Base-by-base conservation (phyloP, 2,329 filamentous ascomycete species). In the Metarhizium brunneum region DNA sequence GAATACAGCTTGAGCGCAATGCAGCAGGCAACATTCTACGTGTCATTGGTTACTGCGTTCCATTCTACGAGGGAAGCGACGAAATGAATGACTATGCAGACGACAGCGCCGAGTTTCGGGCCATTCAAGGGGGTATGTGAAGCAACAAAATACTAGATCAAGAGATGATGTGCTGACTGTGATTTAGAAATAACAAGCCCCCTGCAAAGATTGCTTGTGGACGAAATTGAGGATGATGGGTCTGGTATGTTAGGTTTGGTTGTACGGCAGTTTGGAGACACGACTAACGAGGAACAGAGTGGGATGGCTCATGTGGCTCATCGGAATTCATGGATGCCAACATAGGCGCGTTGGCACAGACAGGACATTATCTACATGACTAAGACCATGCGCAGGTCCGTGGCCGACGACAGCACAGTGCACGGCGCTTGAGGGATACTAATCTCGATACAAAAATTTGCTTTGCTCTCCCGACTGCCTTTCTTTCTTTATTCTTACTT, bases 201-300 rank as follows among this genome's bases (percentile, higher is more conserved):
- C n/a, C 74, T 88, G 62, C 73, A 73, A 42, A 72, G 71, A 50
- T 68, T 86, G n/a, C 72, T 80, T 47, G 74, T 82, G 16, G 80
- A 83, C 51, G 78, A 82, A 57, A 64, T 80, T 55, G 81, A 83
- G 58, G 80, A 83, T 53, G 81, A 83, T 54, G 79, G 71, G 61
- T 82, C 80, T 61, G 80, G 81, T 82, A 79, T 49, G 43, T 48
- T 29, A n/a, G 32, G 11, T 14, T 38, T n/a, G 20, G 38, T 16
- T 16, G 4, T 25, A 40, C 32, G 47, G 11, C 38, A 42, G 20
- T 52, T 20, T 16, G 20, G 29, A 25, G 54, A 58, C 58, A 58
- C 66, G 58, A 65, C 61, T 54, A 53, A 61, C 29, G 30, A 14
- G 55, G 50, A 54, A 29, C 57, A 80, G 79, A 81, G 57, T 83